Evolutionary conservation across 768 basidiomycete species (phyloP).

Genomic region (Gloeopeniophorella convolvens): DNA sequence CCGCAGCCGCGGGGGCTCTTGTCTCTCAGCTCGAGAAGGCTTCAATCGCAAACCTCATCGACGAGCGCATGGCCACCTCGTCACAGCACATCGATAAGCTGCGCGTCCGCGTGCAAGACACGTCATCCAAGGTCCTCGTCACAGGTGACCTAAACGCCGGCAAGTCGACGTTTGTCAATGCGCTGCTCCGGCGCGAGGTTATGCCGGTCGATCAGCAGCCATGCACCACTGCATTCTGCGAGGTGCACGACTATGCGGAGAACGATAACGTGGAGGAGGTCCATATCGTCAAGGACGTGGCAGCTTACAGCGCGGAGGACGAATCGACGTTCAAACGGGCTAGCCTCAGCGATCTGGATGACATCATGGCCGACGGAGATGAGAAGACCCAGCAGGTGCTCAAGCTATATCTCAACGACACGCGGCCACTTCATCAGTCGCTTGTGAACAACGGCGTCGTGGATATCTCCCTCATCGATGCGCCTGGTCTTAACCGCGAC

Average conservation of each 20-base stretch:
- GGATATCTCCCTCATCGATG: slow-evolving; percentile 97
- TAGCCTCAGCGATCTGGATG: slow-evolving; percentile 64
- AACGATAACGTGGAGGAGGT: slow-evolving; percentile 79
- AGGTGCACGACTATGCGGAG: slow-evolving; percentile 87
- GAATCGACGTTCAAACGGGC: slow-evolving; percentile 70
- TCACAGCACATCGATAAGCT: slow-evolving; percentile 79
- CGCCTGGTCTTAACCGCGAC: slow-evolving; percentile 95
- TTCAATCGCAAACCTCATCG: slow-evolving; percentile 87
- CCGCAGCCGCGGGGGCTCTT: slow-evolving; percentile 57
- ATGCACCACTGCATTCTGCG: slow-evolving; percentile 94
- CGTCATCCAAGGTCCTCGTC: slow-evolving; percentile 91
- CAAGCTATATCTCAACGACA: slow-evolving; percentile 86
- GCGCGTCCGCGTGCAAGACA: slow-evolving; percentile 81
- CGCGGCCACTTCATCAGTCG: slow-evolving; percentile 69
- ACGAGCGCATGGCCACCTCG: slow-evolving; percentile 72
- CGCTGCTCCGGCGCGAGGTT: slow-evolving; percentile 80
- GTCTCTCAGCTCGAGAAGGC: slow-evolving; percentile 90
- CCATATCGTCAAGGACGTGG: slow-evolving; percentile 68
- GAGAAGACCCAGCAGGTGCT: slow-evolving; percentile 66
- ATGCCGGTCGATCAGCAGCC: slow-evolving; percentile 99
- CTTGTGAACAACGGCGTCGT: slow-evolving; percentile 93
- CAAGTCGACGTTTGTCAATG: slow-evolving; percentile 98
- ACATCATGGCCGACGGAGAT: slow-evolving; percentile 69
- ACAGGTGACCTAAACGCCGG: slow-evolving; percentile 98
- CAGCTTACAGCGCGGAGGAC: slow-evolving; percentile 62